Conservation (phyloP, 805 yeast genomes). For the Maudiozyma bulderi region DNA sequence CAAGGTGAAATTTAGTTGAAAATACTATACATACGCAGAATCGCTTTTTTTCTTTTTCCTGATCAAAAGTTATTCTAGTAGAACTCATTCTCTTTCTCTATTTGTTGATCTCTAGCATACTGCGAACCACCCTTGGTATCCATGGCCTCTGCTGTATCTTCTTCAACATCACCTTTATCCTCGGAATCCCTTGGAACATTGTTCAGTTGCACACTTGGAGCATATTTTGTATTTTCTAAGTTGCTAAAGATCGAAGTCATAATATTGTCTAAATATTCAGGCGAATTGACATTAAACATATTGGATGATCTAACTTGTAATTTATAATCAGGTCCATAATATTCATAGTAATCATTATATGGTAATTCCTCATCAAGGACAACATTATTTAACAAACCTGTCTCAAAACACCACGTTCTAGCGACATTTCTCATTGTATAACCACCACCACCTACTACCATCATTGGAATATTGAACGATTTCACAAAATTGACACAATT, state of each 20-base stretch:
- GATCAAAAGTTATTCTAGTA: constrained; percentile 26
- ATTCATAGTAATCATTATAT: constrained; percentile 92
- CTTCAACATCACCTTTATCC: constrained; percentile 78
- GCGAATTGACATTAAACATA: constrained; percentile 92
- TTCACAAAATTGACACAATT: constrained; percentile 87
- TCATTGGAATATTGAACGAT: constrained; percentile 80
- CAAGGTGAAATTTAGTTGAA: too few relatives aligned
- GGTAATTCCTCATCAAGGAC: constrained; percentile 64
- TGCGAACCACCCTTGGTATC: constrained; percentile 91
- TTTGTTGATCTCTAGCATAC: constrained; percentile 64
- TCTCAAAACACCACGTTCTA: constrained; percentile 92
- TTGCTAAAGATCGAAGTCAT: constrained; percentile 66
- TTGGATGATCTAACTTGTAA: constrained; percentile 90
- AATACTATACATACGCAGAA: too few relatives aligned
- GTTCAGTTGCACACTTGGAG: constrained; percentile 94
- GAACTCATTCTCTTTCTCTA: constrained; percentile 69
- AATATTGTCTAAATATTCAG: constrained; percentile 82
- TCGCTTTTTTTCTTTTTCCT: neutral
- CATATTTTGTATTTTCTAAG: constrained; percentile 82
- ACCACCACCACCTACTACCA: constrained; percentile 96
- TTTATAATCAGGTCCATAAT: constrained; percentile 94
- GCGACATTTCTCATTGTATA: constrained; percentile 94
- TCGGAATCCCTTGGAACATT: constrained; percentile 84
- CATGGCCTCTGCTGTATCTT: constrained; percentile 66
- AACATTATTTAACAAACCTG: constrained; percentile 64